Conservation (phyloP, 805 yeast species). For the Saccharomyces kudriavzevii region DNA sequence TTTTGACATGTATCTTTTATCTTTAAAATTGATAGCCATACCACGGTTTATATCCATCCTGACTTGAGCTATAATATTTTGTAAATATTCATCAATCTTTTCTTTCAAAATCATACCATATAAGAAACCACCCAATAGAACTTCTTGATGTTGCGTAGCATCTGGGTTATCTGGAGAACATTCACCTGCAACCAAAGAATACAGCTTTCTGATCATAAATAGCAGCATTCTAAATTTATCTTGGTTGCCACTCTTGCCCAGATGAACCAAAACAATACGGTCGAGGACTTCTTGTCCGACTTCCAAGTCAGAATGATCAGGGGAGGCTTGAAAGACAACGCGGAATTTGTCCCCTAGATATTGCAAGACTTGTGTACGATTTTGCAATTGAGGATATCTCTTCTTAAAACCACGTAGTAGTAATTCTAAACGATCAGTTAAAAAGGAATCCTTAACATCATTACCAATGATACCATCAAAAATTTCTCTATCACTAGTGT, state of each 20-base stretch:
- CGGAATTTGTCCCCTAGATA: slow-evolving; percentile 94
- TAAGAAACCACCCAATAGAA: slow-evolving; percentile 87
- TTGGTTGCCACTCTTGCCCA: slow-evolving; percentile 44
- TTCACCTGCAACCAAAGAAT: slow-evolving; percentile 92
- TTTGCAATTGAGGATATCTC: slow-evolving; percentile 54
- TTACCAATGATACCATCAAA: slow-evolving; percentile 94
- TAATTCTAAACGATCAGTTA: slow-evolving; percentile 95
- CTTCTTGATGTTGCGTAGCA: slow-evolving; percentile 98
- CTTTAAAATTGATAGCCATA: slow-evolving; percentile 71
- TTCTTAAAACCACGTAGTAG: slow-evolving; percentile 80
- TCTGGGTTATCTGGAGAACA: slow-evolving; percentile 97
- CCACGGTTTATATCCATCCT: slow-evolving; percentile 76
- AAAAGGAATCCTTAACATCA: slow-evolving; percentile 78
- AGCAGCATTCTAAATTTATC: slow-evolving; percentile 84
- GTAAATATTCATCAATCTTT: slow-evolving; percentile 88
- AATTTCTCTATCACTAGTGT: slow-evolving; percentile 88
- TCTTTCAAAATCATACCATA: slow-evolving; percentile 96
- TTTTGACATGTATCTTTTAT: slow-evolving; percentile 72
- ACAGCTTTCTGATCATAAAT: slow-evolving; percentile 92
- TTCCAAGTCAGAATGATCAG: slow-evolving; percentile 79
- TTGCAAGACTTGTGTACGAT: slow-evolving; percentile 84
- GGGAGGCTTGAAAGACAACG: slow-evolving; percentile 81
- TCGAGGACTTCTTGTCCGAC: slow-evolving; percentile 80
- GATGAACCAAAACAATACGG: slow-evolving; percentile 84
- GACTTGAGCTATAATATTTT: slow-evolving; percentile 61